phyloP scores from a whole-genome alignment of 345 rosid genomes.

The Salix dunnii region DNA sequence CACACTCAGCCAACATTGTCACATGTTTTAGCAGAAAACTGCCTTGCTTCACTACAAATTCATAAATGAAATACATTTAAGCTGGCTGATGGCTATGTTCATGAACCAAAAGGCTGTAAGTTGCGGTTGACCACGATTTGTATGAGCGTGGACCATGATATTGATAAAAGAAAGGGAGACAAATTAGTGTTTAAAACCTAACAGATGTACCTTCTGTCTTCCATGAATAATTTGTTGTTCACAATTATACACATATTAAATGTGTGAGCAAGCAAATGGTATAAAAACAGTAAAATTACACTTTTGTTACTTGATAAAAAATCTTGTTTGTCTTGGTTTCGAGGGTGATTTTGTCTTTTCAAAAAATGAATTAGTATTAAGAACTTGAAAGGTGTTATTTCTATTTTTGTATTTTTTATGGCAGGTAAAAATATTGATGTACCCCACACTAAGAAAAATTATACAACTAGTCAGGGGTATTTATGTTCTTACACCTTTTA shows the following conservation, averaged over 20 bases:
- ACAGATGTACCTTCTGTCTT: not conserved
- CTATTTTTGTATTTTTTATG: too few species aligned
- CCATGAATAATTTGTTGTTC: not conserved
- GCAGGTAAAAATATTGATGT: too few species aligned
- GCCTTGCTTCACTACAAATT: not conserved
- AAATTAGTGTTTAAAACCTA: not conserved
- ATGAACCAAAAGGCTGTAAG: conserved; percentile 9
- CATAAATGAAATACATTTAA: not conserved
- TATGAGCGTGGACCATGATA: conserved; percentile 7
- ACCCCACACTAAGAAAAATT: too few species aligned
- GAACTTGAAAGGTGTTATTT: too few species aligned
- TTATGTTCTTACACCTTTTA: too few species aligned
- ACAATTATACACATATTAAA: not conserved
- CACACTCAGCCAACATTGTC: not conserved
- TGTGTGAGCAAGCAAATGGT: too few species aligned
- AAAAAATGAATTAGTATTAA: too few species aligned
- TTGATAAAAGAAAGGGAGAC: not conserved
- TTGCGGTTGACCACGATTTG: not conserved
- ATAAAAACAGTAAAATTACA: too few species aligned
- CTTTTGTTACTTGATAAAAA: too few species aligned
- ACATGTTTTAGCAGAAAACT: not conserved
- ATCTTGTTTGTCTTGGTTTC: too few species aligned
- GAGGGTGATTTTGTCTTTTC: too few species aligned
- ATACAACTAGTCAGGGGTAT: too few species aligned
- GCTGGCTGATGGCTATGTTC: not conserved